Conservation (phyloP, 1,284 basidiomycete genomes). For the Volvariella volvacea region DNA sequence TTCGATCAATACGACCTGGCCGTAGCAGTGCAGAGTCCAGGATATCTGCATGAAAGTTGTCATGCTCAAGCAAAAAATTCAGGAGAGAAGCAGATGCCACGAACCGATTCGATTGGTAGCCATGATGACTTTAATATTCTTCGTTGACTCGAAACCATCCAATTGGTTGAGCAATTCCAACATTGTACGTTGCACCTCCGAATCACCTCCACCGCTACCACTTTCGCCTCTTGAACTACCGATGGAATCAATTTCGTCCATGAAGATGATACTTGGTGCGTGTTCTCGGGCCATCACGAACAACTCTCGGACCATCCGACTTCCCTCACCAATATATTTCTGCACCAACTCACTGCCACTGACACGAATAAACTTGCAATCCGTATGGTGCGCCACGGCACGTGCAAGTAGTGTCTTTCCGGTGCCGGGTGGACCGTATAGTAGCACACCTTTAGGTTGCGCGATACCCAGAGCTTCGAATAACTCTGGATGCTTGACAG, state of each 20-base stretch:
- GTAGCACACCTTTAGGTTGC: constrained; percentile 93
- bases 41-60: constrained; percentile 56
- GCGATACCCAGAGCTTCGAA: constrained; percentile 97
- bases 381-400: constrained; percentile 96
- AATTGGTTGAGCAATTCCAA: constrained; percentile 94
- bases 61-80: neutral
- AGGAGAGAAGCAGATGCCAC: constrained; percentile 11
- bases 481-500: constrained; percentile 96
- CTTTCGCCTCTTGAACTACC: constrained; percentile 90
- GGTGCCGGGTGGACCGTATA: constrained; percentile 96
- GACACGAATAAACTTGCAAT: constrained; percentile 97
- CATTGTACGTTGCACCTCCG: constrained; percentile 98
- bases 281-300: constrained; percentile 99
- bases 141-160: constrained; percentile 95
- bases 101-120: constrained; percentile 94
- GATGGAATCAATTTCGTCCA: constrained; percentile 99
- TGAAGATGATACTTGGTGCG: constrained; percentile 99
- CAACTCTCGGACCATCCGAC: constrained; percentile 92
- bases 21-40: constrained; percentile 92
- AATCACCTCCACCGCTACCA: constrained; percentile 87
- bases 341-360: constrained; percentile 95
- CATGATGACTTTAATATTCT: constrained; percentile 99
- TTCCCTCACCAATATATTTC: constrained; percentile 98
- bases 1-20: constrained; percentile 96
- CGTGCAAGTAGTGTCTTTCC: constrained; percentile 93